Conservation (phyloP, 768 basidiomycete genomes). For the Daedalea quercina region DNA sequence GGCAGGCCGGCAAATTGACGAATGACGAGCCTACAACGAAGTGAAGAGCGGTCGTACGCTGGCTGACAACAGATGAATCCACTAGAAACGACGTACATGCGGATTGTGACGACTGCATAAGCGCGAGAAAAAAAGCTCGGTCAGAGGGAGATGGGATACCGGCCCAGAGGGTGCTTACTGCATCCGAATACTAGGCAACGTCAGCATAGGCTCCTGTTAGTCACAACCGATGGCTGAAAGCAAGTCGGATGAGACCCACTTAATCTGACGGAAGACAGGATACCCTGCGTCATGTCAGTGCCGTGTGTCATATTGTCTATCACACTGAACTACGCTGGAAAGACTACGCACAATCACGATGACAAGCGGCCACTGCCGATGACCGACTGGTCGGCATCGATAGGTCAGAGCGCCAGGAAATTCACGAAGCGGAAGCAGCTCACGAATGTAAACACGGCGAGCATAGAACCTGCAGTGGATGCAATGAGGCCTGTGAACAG, state of each 20-base stretch:
- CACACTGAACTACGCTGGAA: background rate
- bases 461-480: constrained; percentile 5
- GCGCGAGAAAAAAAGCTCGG: too few species aligned
- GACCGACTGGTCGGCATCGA: background rate
- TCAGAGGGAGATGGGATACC: too few species aligned
- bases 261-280: constrained; percentile 2
- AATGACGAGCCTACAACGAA: constrained; percentile 1
- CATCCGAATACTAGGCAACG: constrained; percentile 1
- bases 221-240: too few species aligned
- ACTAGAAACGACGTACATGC: background rate
- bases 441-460: constrained; percentile 6
- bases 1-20: background rate
- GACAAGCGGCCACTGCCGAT: background rate
- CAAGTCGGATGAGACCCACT: background rate
- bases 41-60: background rate
- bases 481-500: background rate
- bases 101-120: constrained; percentile 1
- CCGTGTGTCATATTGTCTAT: background rate
- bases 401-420: background rate
- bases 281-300: background rate
- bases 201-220: background rate
- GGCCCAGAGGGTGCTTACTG: background rate
- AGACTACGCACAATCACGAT: background rate
- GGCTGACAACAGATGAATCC: background rate
- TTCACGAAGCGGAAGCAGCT: too few species aligned